Evolutionary conservation across 352 stramenopile genomes (phyloP), one percentile per base, ranked within the genome.

Genomic region (Phytophthora pseudosyringae): DNA sequence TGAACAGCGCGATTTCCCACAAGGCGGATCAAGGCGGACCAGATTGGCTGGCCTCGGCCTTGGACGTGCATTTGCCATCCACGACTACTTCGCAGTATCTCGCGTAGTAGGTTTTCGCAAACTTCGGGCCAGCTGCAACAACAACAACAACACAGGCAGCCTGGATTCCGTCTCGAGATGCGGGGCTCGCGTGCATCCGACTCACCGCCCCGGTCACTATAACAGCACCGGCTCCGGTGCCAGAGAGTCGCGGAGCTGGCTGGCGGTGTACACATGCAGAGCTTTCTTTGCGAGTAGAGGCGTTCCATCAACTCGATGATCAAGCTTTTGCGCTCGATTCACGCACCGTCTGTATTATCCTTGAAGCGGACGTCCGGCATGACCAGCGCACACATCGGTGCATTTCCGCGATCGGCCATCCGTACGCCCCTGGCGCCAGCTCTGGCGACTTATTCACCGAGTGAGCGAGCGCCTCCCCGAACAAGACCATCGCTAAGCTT

Each of bases 371-470:
- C 54, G 54, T 48, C 43, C 38, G 39, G 40, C 45, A 50, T 57
- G 26, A 50, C 35, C 35, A 49, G 51, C 51, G 51, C 51, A 59
- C 51, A 32, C 51, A 60, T 60, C 52, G 26, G 28, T n/a, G 56
- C 29, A 41, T 41, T 56, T 21, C 35, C 28, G 31, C 33, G 9
- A 18, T 54, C 28, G 16, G 41, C 46, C 32, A 45, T 50, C 3
- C 28, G 13, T 25, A 44, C 46, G 47, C 44, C 26, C 33, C 56
- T 63, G 43, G 15, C 55, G 55, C 26, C 44, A 62, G 41, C 16
- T 35, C 28, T 25, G 26, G 28, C 31, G 32, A 52, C 31, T 26
- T 55, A 43, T 60, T 28, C 52, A 51, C 39, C 13, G 21, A 49
- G 4, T 10, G 21, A 21, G 15, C n/a, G 18, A 50, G 3, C 39